phyloP scores from a whole-genome alignment of 768 basidiomycete genomes.

The Lactarius evosmus region DNA sequence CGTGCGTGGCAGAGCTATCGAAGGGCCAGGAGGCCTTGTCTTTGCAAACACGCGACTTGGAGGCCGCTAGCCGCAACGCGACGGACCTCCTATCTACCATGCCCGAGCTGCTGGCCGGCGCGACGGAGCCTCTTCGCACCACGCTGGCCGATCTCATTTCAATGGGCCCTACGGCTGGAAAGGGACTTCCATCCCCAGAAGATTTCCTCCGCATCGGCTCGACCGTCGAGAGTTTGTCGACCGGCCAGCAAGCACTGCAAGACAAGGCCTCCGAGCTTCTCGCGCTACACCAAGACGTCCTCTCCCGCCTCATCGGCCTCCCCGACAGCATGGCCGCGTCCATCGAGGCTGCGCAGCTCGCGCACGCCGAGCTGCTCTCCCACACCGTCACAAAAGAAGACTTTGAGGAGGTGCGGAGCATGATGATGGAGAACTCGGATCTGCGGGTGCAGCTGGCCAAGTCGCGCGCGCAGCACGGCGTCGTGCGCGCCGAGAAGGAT shows the following conservation, averaged over 20 bases:
- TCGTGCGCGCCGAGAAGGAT: conserved; percentile 81
- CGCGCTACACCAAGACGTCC: conserved; percentile 49
- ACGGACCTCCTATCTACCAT: conserved; percentile 44
- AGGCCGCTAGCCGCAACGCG: conserved; percentile 42
- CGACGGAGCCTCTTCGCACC: conserved; percentile 43
- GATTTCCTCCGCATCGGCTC: conserved; percentile 46
- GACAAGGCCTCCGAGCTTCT: conserved; percentile 49
- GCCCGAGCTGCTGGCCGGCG: conserved; percentile 45
- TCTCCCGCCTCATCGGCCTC: conserved; percentile 52
- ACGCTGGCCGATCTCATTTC: conserved; percentile 31
- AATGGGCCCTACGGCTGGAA: conserved; percentile 26
- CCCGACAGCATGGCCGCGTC: conserved; percentile 57
- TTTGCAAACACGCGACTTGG: conserved; percentile 39
- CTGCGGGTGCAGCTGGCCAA: conserved; percentile 70
- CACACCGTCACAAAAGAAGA: conserved; percentile 59
- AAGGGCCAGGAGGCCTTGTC: conserved; percentile 43
- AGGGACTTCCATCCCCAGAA: conserved; percentile 24
- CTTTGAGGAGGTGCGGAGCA: conserved; percentile 63
- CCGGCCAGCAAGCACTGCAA: conserved; percentile 49
- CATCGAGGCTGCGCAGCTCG: conserved; percentile 53
- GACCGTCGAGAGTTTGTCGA: conserved; percentile 46
- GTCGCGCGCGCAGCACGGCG: conserved; percentile 73
- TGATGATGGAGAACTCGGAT: conserved; percentile 54
- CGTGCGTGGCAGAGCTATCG: conserved; percentile 41
- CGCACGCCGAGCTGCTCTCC: conserved; percentile 60